phyloP scores from a whole-genome alignment of 176 grass and related monocot species.

The Oropetium thomaeum region DNA sequence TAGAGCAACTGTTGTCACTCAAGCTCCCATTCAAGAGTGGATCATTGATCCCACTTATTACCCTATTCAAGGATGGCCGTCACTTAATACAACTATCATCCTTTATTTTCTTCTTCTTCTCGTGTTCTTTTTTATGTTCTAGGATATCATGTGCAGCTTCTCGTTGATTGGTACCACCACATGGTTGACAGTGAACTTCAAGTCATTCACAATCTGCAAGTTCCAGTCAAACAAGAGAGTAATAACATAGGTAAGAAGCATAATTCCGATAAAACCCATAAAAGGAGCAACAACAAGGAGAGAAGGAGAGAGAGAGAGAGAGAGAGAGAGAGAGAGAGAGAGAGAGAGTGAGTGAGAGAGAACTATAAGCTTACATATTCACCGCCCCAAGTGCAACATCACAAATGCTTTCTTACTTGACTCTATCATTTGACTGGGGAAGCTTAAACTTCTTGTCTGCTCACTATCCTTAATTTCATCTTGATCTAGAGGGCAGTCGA shows the following conservation, averaged over 20 bases:
- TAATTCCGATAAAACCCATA: neutral
- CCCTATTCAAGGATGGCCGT: constrained; percentile 40
- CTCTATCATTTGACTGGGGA: constrained; percentile 43
- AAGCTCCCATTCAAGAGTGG: constrained; percentile 74
- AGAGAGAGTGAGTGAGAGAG: no score
- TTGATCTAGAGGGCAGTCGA: constrained; percentile 75
- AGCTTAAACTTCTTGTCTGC: constrained; percentile 62
- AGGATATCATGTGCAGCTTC: constrained; percentile 78
- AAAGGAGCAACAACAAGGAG: neutral
- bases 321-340: no score
- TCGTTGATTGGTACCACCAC: constrained; percentile 82
- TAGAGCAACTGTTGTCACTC: constrained; percentile 61
- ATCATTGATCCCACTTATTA: constrained; percentile 81
- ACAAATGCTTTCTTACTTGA: constrained; percentile 68
- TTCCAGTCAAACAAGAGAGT: neutral
- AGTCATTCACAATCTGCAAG: constrained; percentile 82
- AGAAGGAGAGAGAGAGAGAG: no score
- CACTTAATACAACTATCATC: constrained; percentile 75
- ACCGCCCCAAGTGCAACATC: constrained; percentile 91
- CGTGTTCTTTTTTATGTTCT: constrained; percentile 84
- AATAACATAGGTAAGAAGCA: neutral
- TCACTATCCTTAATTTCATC: constrained; percentile 91
- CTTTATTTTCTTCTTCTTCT: constrained; percentile 61
- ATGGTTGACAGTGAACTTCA: constrained; percentile 92
- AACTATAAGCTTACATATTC: constrained; percentile 64